Conservation (phyloP, 371 early-diverging fungal genomes). For the Nematocida homosporus region DNA sequence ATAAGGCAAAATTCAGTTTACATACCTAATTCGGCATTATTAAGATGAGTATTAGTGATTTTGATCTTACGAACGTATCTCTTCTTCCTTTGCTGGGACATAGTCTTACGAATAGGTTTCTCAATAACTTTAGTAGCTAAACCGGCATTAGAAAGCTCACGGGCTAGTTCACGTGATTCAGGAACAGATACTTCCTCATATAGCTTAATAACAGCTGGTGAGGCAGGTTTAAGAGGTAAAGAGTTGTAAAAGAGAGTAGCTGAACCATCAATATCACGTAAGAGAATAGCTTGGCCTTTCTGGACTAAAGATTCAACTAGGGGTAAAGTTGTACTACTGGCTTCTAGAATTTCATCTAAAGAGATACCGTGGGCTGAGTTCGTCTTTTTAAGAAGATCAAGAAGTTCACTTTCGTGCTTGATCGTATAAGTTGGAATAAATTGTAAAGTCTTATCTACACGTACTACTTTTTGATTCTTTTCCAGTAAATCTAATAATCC, state of each 20-base stretch:
- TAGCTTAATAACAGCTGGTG: constrained; percentile 56
- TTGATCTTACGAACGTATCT: constrained; percentile 66
- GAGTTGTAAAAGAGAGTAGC: constrained; percentile 66
- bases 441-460: constrained; percentile 55
- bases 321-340: constrained; percentile 53
- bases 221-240: constrained; percentile 20
- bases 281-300: constrained; percentile 59
- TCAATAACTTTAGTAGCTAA: constrained; percentile 44
- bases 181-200: constrained; percentile 63
- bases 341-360: constrained; percentile 61
- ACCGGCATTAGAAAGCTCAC: constrained; percentile 65
- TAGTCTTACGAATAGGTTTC: constrained; percentile 51
- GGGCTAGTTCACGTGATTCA: constrained; percentile 62
- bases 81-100: constrained; percentile 57
- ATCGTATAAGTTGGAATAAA: constrained; percentile 65
- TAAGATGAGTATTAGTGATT: constrained; percentile 69
- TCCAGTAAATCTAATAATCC: constrained; percentile 56
- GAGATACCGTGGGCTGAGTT: constrained; percentile 64
- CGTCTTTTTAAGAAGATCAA: constrained; percentile 55
- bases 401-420: constrained; percentile 63
- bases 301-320: constrained; percentile 58
- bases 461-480: constrained; percentile 64
- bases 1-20: no score
- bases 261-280: constrained; percentile 67
- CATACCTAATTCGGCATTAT: constrained; percentile 49